phyloP scores from a whole-genome alignment of 768 basidiomycete genomes.

The Panus rudis region DNA sequence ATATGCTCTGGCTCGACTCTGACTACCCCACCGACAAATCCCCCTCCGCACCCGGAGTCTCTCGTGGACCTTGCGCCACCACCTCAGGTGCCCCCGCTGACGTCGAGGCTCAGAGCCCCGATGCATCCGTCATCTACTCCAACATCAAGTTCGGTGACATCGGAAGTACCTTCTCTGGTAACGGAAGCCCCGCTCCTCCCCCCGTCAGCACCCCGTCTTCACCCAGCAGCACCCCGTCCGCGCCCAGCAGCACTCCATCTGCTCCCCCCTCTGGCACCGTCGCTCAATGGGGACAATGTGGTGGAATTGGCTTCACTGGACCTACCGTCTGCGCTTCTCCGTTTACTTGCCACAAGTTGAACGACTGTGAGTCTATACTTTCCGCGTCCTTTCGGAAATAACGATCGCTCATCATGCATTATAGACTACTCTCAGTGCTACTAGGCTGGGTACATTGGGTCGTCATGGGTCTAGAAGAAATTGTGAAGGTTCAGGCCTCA shows the following conservation, averaged over 20 bases:
- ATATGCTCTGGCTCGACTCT: conserved; percentile 55
- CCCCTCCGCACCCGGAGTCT: conserved; percentile 13
- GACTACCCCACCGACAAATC: conserved; percentile 29
- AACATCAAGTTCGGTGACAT: conserved; percentile 45
- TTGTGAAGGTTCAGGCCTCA: too few species aligned
- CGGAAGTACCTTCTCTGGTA: conserved; percentile 30
- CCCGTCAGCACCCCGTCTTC: background rate
- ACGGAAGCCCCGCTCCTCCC: background rate
- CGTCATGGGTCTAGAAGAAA: too few species aligned
- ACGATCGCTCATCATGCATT: background rate
- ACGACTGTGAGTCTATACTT: conserved; percentile 5
- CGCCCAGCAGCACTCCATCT: conserved; percentile 1
- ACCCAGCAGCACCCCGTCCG: background rate
- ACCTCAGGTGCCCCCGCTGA: conserved; percentile 36
- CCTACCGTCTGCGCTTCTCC: conserved; percentile 6
- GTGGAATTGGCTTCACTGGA: conserved; percentile 8
- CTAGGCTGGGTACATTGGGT: too few species aligned
- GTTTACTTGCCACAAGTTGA: conserved; percentile 9
- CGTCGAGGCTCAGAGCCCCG: conserved; percentile 30
- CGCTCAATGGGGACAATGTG: conserved; percentile 13
- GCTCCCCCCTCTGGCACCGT: conserved; percentile 1
- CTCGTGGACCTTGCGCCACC: conserved; percentile 29
- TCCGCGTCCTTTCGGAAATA: background rate
- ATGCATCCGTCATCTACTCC: conserved; percentile 40
- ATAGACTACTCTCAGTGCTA: conserved; percentile 14